These are phyloP conservation scores for Epichloe hybrida DNA, from an alignment of 2,329 filamentous ascomycete species.

Conservation along the genomic window DNA sequence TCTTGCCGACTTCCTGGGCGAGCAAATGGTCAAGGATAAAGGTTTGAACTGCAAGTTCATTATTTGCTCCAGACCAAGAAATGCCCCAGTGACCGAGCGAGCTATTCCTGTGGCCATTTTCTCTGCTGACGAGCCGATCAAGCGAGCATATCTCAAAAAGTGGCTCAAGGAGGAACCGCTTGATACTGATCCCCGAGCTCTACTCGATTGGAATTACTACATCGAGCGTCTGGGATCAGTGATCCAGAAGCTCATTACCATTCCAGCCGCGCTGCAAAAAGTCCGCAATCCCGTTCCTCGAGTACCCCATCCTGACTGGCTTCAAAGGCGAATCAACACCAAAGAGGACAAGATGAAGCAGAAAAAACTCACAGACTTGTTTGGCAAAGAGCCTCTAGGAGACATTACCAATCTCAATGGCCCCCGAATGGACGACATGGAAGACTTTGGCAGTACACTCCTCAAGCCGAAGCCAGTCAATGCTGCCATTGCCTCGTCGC, in stretches of 20 bases:
- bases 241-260: conserved; percentile 97
- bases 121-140: conserved; percentile 78
- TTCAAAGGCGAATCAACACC: conserved; percentile 81
- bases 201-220: conserved; percentile 98
- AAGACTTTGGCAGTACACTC: conserved; percentile 64
- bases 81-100: conserved; percentile 85
- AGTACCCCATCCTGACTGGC: conserved; percentile 90
- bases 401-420: conserved; percentile 56
- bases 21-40: conserved; percentile 99
- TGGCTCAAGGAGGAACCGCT: conserved; percentile 90
- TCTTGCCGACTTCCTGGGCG: conserved; percentile 87
- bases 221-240: conserved; percentile 89
- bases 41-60: conserved; percentile 99
- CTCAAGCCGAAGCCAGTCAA: conserved; percentile 49
- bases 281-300: conserved; percentile 87
- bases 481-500: conserved; percentile 41
- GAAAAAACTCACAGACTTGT: conserved; percentile 94
- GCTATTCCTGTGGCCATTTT: conserved; percentile 95
- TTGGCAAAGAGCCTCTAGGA: conserved; percentile 55
- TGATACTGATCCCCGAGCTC: conserved; percentile 76
- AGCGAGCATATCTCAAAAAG: conserved; percentile 79
- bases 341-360: conserved; percentile 98
- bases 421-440: conserved; percentile 51
- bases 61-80: conserved; percentile 75
- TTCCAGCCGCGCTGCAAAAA: conserved; percentile 91